Conservation (phyloP, 371 early-diverging fungal genomes). For the Rhizomucor miehei region DNA sequence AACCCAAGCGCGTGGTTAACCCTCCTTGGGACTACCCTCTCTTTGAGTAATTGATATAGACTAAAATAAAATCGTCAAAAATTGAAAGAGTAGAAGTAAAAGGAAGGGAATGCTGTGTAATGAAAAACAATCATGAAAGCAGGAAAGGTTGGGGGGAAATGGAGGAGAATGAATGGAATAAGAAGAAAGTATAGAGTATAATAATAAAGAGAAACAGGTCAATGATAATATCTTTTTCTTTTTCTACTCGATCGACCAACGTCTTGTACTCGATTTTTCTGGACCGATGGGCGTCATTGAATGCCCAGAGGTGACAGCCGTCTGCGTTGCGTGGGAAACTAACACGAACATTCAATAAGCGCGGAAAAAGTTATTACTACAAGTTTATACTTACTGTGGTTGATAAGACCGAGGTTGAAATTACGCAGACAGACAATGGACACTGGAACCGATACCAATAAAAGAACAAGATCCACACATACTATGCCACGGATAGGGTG, state of each 20-base stretch:
- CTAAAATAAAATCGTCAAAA: no score
- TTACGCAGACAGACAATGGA: conserved; percentile 26
- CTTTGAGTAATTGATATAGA: no score
- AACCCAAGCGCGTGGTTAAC: not conserved
- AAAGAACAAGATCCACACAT: conserved; percentile 31
- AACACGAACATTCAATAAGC: not conserved
- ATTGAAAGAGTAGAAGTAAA: not conserved
- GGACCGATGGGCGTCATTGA: conserved; percentile 20
- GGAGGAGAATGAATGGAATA: not conserved
- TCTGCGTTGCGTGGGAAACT: conserved; percentile 21
- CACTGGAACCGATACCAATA: conserved; percentile 29
- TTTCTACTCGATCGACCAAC: conserved; percentile 24
- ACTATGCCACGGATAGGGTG: conserved; percentile 10
- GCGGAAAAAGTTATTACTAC: not conserved
- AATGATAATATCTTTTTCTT: not conserved
- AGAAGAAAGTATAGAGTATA: not conserved
- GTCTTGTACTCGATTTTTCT: conserved; percentile 18
- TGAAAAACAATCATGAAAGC: not conserved
- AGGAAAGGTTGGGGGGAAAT: not conserved
- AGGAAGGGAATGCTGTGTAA: not conserved
- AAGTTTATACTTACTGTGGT: conserved; percentile 25
- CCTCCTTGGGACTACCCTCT: not conserved
- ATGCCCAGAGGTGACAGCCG: conserved; percentile 11
- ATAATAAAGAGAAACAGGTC: not conserved
- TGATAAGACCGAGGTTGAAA: conserved; percentile 26